Base-by-base conservation (phyloP, 1,139 yeast species). In the Pichia sp. region DNA sequence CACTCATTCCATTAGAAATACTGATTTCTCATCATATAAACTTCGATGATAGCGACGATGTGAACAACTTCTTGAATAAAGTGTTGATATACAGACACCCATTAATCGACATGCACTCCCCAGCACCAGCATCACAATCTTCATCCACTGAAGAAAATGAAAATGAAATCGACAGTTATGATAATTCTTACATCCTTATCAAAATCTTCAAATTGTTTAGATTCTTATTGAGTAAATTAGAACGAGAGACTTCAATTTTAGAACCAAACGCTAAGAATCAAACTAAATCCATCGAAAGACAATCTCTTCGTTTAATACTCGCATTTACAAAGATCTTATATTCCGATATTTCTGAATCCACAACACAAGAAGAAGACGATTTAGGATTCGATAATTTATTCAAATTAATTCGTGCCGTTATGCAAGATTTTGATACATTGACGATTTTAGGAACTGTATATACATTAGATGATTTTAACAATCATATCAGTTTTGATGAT, bases 251-350 rank as follows among this genome's bases (percentile, higher is more conserved):
- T 11, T 46, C 51, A 15, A 38, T 53, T 3, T 31, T 61, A n/a
- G 64, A 59, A 34, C 58, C 60, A 8, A 44, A 45, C n/a, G 58
- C 59, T 0, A 57, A 57, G 35, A 55, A 59, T 45, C 14, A 39
- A 3, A 27, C 42, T 1, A 59, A 54, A 41, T 45, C 54, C 21
- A 54, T 42, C 15, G 58, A 57, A 14, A 55, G 65, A 52, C 66
- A 61, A 45, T 53, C 49, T 24, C 44, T 63, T 12, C 55, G 64
- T 43, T 45, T 64, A 11, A 53, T 60, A 21, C 42, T 64, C 15
- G 53, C 66, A 11, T 61, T 56, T 39, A 62, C 66, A 14, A 64
- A 64, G 43, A 52, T 61, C 4, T 35, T 63, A 14, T 64, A 59
- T 45, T 54, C 59, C 21, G 67, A 62, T 38, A 36, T n/a, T 11